Percentiles rank a stretch among this genome's conserved stretches.
Evolutionary conservation across 2,329 filamentous ascomycete genomes (phyloP).

Genomic region (Pseudogymnoascus sp.): DNA sequence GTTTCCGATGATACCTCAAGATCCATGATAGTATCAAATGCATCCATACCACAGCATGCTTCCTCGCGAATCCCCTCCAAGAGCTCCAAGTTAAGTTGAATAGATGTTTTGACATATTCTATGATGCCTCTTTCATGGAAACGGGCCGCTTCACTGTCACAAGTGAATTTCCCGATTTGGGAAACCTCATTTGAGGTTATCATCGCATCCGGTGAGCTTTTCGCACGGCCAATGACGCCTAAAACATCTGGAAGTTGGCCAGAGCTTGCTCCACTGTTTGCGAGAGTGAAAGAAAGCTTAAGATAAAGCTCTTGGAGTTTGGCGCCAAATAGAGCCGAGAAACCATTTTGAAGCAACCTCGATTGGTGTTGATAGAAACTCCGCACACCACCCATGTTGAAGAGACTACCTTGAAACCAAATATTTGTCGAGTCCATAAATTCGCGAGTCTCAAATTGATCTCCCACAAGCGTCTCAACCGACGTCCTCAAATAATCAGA

Average conservation of each 20-base stretch:
- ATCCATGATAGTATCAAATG: constrained; percentile 41
- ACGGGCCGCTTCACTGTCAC: constrained; percentile 39
- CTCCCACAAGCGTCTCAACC: constrained; percentile 46
- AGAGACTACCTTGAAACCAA: constrained; percentile 41
- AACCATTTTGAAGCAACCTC: constrained; percentile 44
- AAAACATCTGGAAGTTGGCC: constrained; percentile 39
- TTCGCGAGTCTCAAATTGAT: constrained; percentile 48
- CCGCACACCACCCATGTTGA: constrained; percentile 44
- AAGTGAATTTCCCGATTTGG: constrained; percentile 43
- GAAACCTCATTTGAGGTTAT: constrained; percentile 43
- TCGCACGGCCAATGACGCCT: constrained; percentile 37
- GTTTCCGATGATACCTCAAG: constrained; percentile 34
- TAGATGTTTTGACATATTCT: constrained; percentile 42
- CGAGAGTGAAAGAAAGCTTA: constrained; percentile 45
- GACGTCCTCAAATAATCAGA: constrained; percentile 41
- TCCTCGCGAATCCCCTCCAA: constrained; percentile 48
- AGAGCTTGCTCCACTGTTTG: constrained; percentile 33
- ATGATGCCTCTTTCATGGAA: constrained; percentile 48
- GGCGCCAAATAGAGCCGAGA: constrained; percentile 44
- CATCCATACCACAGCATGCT: constrained; percentile 49
- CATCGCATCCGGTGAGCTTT: constrained; percentile 41
- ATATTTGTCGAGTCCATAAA: constrained; percentile 41
- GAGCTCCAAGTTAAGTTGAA: constrained; percentile 46
- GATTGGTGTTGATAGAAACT: constrained; percentile 49
- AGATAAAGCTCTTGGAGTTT: constrained; percentile 48